Evolutionary conservation across 805 yeast genomes (phyloP), one percentile per base, ranked within the genome.

Genomic region (Wickerhamomyces ciferrii): DNA sequence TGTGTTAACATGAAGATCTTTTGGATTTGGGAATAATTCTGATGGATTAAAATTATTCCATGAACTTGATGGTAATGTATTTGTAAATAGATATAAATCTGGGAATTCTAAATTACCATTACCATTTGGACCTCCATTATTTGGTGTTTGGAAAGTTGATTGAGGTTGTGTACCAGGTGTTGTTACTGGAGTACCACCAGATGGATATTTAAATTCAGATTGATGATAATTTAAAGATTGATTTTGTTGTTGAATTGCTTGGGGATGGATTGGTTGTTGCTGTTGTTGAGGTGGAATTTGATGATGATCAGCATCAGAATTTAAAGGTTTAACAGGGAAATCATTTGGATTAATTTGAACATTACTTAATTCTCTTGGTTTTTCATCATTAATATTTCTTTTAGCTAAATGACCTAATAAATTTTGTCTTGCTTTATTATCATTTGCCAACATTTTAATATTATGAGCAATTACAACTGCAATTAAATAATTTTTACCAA

Each of bases 401-500:
- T 50, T 55, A 1, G 45, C 48, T 34, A 59, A 46, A 15, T 53
- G 41, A 5, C 41, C 17, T 3, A 58, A 53, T 11, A 60, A 36
- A 21, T 51, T 48, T 36, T 48, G 59, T 40, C 63, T 51, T 17
- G 61, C 61, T 20, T 53, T 50, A 29, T 62, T 50, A 43, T 70
- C 70, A 24, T 67, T 67, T 23, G 59, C 63, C 21, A 74, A 54
- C 39, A 70, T 69, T 31, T 75, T 69, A 19, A 84, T 71, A 47
- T 78, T 66, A 48, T 69, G 73, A 47, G 73, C 73, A 9, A 84
- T 76, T 44, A 80, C 75, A 42, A 63, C 56, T 2, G 74, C 76
- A 40, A 81, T 71, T 17, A 81, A 69, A 63, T 82, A 80, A 34
- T 74, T 78, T 27, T 76, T 75, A 48, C 83, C 68, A 17, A 72